These are phyloP conservation scores for Verticillium nubilum DNA, from an alignment of 2,329 filamentous ascomycete species.

Conservation along the genomic window DNA sequence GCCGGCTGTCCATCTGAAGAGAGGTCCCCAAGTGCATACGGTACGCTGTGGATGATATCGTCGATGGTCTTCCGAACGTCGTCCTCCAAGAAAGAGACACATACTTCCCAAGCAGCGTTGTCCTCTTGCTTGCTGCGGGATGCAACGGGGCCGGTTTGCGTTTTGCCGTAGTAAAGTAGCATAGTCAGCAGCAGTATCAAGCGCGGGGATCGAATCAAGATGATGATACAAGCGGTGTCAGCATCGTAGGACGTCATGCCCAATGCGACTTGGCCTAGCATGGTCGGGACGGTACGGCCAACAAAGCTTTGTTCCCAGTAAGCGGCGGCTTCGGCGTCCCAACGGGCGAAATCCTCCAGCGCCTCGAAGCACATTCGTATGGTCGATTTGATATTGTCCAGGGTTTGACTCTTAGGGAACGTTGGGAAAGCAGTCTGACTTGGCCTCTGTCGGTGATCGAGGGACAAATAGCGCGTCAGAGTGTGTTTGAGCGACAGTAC, in stretches of 20 bases:
- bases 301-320: constrained; percentile 25
- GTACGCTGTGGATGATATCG: constrained; percentile 23
- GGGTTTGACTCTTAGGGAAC: background rate
- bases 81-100: constrained; percentile 13
- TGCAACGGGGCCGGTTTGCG: constrained; percentile 4
- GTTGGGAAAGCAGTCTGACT: background rate
- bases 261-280: constrained; percentile 17
- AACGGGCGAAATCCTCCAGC: constrained; percentile 21
- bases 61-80: constrained; percentile 21
- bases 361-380: constrained; percentile 19
- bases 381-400: background rate
- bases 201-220: constrained; percentile 22
- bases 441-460: background rate
- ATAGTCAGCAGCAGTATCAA: constrained; percentile 23
- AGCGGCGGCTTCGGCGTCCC: constrained; percentile 22
- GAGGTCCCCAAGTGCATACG: constrained; percentile 24
- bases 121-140: constrained; percentile 1
- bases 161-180: constrained; percentile 16
- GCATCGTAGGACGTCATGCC: constrained; percentile 18
- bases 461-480: background rate
- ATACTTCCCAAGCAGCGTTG: constrained; percentile 3
- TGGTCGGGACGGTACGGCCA: constrained; percentile 18
- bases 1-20: constrained; percentile 15
- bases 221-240: constrained; percentile 25
- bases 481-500: constrained; percentile 14